Conservation (phyloP, 1,139 yeast genomes). For the Scheffersomyces insectosa region DNA sequence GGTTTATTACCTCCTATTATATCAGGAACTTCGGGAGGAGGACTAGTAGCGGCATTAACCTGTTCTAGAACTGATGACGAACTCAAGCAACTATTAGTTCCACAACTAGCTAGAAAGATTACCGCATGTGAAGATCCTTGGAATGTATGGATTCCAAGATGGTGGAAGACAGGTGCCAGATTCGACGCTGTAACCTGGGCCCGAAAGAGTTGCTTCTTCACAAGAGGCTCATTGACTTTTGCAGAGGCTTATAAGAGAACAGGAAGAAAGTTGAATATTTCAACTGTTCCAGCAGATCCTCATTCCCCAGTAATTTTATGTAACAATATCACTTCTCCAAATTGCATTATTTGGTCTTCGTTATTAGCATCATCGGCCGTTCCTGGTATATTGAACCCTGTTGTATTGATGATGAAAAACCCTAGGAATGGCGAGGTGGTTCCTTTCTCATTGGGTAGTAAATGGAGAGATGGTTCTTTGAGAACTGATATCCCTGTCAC, state of each 20-base stretch:
- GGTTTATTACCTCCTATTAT: slow-evolving; percentile 67
- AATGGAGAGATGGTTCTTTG: slow-evolving; percentile 75
- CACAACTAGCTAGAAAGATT: slow-evolving; percentile 63
- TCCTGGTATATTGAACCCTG: slow-evolving; percentile 83
- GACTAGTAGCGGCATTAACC: slow-evolving; percentile 72
- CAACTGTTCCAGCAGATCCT: slow-evolving; percentile 82
- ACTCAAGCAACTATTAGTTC: slow-evolving; percentile 54
- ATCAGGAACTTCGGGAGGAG: slow-evolving; percentile 85
- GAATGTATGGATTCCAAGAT: slow-evolving; percentile 60
- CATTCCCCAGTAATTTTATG: slow-evolving; percentile 80
- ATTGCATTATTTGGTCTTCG: slow-evolving; percentile 82
- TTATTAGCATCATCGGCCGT: slow-evolving; percentile 79
- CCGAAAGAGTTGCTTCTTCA: slow-evolving; percentile 64
- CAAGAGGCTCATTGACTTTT: slow-evolving; percentile 71
- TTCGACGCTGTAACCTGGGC: slow-evolving; percentile 81
- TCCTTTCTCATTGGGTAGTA: slow-evolving; percentile 74
- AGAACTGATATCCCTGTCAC: slow-evolving; percentile 73
- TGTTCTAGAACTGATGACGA: slow-evolving; percentile 74
- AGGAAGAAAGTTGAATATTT: slow-evolving; percentile 68
- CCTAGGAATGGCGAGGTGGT: slow-evolving; percentile 42
- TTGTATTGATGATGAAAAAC: slow-evolving; percentile 73
- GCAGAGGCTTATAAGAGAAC: slow-evolving; percentile 68
- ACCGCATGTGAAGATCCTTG: slow-evolving; percentile 74
- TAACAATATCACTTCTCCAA: slow-evolving; percentile 75
- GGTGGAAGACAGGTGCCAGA: slow-evolving; percentile 76